Evolutionary conservation across 2,329 filamentous ascomycete genomes (phyloP), one percentile per base, ranked within the genome.

Genomic region (Clonostachys solani): DNA sequence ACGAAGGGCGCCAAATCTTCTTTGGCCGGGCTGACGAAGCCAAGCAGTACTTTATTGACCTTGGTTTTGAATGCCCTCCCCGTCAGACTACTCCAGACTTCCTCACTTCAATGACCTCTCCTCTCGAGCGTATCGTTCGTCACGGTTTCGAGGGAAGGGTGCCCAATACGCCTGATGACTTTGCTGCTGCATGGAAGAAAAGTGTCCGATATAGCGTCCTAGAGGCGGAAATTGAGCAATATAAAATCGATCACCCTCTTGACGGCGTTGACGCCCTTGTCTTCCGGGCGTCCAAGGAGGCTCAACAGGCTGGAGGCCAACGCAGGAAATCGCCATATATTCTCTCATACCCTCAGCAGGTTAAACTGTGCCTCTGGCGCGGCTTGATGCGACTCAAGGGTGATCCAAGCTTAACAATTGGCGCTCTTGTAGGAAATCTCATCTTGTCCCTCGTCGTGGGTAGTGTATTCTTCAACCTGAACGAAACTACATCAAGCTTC

Each of bases 21-120:
- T 83, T 81, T 53, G 85, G 85, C 5, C 75, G 71, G 4, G 73
- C 81, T 7, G 71, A 75, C 19, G 68, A 74, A 6, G 85, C 84
- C 1, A 78, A 72, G 52, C 69, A 79, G 49, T 88, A 87, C 63
- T 89, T 89, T 52, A 62, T 83, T 53, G 69, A 80, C 54, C 72
- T 89, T 1, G 85, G 85, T 5, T 88, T 86, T 56, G 74, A 83
- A 34, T 84, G 83, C 57, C 82, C 84, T 4, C 64, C 80, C 3
- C 80, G 84, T 13, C 80, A 81, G 66, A 88, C 84, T 0, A 85
- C 81, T 0, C 81, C 84, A n/a, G 85, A 89, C 59, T 89, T 88
- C 67, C 64, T 89, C 43, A 89, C 84, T 2, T 85, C 83, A 16
- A 84, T 88, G 66, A 87, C 84, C 3, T 78, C 75, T 23, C 66